These are phyloP conservation scores for Saccharomycodes ludwigii DNA, from an alignment of 805 yeast genomes.

Conservation along the genomic window DNA sequence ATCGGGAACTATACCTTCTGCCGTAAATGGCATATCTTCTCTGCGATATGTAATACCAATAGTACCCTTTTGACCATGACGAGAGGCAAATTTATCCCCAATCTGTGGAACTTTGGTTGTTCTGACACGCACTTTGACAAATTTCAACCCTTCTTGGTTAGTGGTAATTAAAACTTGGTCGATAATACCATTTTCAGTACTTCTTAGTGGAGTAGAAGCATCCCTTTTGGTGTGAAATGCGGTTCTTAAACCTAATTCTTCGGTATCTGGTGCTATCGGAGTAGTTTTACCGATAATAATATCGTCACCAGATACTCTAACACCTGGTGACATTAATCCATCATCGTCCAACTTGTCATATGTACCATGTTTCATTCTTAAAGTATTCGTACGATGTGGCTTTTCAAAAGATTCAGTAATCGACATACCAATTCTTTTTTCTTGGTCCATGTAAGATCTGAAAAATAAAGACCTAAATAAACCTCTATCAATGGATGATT, in stretches of 20 bases:
- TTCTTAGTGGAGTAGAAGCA: conserved; percentile 93
- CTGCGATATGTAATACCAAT: conserved; percentile 97
- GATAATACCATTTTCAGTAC: conserved; percentile 96
- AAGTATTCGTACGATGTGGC: conserved; percentile 88
- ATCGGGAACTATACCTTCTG: conserved; percentile 95
- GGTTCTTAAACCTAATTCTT: conserved; percentile 96
- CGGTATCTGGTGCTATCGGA: conserved; percentile 98
- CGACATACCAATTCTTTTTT: conserved; percentile 96
- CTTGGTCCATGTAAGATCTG: conserved; percentile 97
- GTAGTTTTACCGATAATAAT: conserved; percentile 97
- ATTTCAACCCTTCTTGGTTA: conserved; percentile 95
- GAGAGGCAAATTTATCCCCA: conserved; percentile 98
- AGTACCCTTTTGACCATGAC: conserved; percentile 99
- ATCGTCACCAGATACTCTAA: conserved; percentile 97
- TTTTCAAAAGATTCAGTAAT: conserved; percentile 96
- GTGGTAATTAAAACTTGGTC: conserved; percentile 96
- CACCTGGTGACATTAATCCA: conserved; percentile 96
- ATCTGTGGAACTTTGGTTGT: conserved; percentile 97
- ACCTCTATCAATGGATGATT: conserved; percentile 93
- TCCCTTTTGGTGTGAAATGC: conserved; percentile 97
- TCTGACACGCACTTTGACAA: conserved; percentile 97
- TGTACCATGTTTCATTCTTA: conserved; percentile 94
- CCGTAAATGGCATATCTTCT: conserved; percentile 97
- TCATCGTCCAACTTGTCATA: conserved; percentile 97
- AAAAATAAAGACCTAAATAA: conserved; percentile 90